Evolutionary conservation across 352 stramenopile species (phyloP).

Genomic region (Achlya hypogyna): DNA sequence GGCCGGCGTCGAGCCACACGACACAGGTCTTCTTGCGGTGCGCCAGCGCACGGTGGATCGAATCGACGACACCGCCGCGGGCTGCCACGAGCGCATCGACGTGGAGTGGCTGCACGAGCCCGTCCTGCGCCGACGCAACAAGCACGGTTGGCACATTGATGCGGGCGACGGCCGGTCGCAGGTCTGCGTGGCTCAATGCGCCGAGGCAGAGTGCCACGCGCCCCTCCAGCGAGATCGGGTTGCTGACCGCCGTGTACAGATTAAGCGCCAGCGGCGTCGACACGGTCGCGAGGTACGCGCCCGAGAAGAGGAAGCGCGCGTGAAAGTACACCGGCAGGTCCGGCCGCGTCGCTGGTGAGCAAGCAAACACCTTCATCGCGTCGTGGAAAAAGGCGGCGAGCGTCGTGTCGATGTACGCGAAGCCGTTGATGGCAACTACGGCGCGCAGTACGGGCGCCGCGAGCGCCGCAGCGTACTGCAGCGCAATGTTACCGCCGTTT

Average conservation of each 20-base stretch:
- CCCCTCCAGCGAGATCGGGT: conserved; percentile 88
- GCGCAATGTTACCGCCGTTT: conserved; percentile 86
- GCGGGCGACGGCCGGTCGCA: conserved; percentile 38
- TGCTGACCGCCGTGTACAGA: conserved; percentile 92
- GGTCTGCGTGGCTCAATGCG: conserved; percentile 75
- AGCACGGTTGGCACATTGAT: conserved; percentile 78
- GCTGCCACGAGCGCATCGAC: conserved; percentile 56
- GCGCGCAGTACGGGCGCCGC: conserved; percentile 44
- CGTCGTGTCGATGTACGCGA: conserved; percentile 82
- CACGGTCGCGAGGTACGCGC: conserved; percentile 85
- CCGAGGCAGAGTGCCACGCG: conserved; percentile 85
- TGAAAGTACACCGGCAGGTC: conserved; percentile 95
- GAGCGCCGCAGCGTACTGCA: conserved; percentile 56
- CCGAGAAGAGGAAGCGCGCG: conserved; percentile 89
- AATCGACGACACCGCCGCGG: conserved; percentile 50
- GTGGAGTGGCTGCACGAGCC: conserved; percentile 82
- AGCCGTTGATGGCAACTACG: conserved; percentile 86
- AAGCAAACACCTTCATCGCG: conserved; percentile 90
- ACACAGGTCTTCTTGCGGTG: conserved; percentile 39
- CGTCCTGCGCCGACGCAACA: conserved; percentile 83
- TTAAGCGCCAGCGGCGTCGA: conserved; percentile 92
- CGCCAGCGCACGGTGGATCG: conserved; percentile 64
- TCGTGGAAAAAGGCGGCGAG: conserved; percentile 92
- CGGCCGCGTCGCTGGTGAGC: conserved; percentile 80
- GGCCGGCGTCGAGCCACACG: conserved; percentile 85